Percentiles rank a stretch among this genome's conserved stretches.
These are phyloP conservation scores for Phytophthora megakarya DNA, from an alignment of 352 stramenopile genomes.

Conservation along the genomic window DNA sequence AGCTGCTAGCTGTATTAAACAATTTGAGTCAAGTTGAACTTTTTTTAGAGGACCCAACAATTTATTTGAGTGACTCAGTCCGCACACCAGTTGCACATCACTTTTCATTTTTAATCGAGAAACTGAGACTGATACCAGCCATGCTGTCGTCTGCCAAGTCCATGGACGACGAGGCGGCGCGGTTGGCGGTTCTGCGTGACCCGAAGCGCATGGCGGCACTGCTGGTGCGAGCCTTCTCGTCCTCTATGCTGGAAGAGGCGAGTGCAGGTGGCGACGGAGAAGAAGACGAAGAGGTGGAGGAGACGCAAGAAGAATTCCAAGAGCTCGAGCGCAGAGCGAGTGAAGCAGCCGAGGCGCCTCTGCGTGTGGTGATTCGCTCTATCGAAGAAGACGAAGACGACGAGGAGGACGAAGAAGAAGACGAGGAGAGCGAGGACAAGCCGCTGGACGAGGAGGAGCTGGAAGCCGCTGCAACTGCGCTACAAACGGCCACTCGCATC, in stretches of 20 bases:
- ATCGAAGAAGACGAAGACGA: conserved; percentile 43
- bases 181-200: conserved; percentile 38
- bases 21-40: conserved; percentile 27
- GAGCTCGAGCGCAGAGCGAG: conserved; percentile 23
- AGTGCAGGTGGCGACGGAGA: conserved; percentile 24
- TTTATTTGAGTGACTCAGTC: too few relatives aligned
- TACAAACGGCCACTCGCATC: conserved; percentile 60
- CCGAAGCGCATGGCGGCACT: conserved; percentile 50
- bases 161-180: conserved; percentile 38
- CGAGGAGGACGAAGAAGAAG: conserved; percentile 45
- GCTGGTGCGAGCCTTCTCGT: conserved; percentile 50
- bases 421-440: conserved; percentile 32
- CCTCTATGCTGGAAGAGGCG: conserved; percentile 28
- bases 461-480: conserved; percentile 51
- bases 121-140: conserved; percentile 17
- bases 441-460: conserved; percentile 49
- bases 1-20: too few relatives aligned
- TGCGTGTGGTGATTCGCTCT: conserved; percentile 25
- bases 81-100: conserved; percentile 15
- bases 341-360: not conserved
- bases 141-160: conserved; percentile 48
- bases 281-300: conserved; percentile 39
- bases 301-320: conserved; percentile 38
- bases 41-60: too few relatives aligned
- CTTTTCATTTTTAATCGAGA: conserved; percentile 23